Evolutionary conservation across 441 rosid genomes (phyloP).

Genomic region (Syzygium syzygioides): DNA sequence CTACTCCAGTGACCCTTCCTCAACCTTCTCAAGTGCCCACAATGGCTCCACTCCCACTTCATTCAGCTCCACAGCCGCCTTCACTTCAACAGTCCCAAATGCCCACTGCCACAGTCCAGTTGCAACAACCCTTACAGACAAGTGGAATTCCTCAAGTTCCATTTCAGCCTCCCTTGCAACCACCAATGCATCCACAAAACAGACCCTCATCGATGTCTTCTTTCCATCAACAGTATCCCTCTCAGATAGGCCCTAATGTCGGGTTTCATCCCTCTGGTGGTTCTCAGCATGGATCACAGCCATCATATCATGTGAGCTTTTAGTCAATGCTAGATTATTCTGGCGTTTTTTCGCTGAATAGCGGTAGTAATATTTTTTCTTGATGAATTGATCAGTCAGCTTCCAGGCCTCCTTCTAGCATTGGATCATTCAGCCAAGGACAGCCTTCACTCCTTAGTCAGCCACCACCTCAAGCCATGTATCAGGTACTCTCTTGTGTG

Average conservation of each 20-base stretch:
- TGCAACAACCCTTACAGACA: conserved; percentile 65
- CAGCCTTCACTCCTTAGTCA: conserved; percentile 57
- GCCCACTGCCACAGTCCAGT: conserved; percentile 51
- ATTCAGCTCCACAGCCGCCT: conserved; percentile 50
- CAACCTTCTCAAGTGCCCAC: conserved; percentile 55
- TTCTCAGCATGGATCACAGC: conserved; percentile 74
- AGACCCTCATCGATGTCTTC: conserved; percentile 41
- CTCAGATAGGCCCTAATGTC: conserved; percentile 50
- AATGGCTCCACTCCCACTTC: conserved; percentile 43
- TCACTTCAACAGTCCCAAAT: conserved; percentile 62
- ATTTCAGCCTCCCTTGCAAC: conserved; percentile 46
- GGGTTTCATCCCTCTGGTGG: conserved; percentile 66
- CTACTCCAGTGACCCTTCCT: conserved; percentile 35
- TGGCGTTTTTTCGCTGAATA: background rate
- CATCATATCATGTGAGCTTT: conserved; percentile 67
- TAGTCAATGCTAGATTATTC: background rate
- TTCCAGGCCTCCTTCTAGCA: conserved; percentile 42
- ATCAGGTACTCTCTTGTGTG: conserved; percentile 40
- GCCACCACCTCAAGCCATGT: conserved; percentile 36
- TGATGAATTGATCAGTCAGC: conserved; percentile 44
- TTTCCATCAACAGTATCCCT: conserved; percentile 68
- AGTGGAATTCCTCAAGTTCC: conserved; percentile 36
- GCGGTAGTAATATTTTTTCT: background rate
- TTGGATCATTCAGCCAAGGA: conserved; percentile 61
- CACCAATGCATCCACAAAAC: conserved; percentile 47